phyloP scores from a whole-genome alignment of 1,284 basidiomycete species.

The Ustilago shanxiensis region DNA sequence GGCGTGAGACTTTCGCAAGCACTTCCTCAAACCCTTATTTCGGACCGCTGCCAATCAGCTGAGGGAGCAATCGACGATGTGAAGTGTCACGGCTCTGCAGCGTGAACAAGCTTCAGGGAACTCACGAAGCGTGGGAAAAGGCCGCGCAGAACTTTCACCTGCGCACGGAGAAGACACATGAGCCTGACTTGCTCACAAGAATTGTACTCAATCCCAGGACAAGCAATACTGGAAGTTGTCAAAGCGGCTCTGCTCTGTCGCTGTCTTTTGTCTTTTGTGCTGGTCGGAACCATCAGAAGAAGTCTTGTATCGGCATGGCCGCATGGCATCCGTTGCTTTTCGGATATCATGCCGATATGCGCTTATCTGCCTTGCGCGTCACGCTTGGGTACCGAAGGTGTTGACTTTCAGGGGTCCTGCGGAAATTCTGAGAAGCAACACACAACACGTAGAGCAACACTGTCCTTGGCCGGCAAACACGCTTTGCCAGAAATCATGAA shows the following conservation, averaged over 20 bases:
- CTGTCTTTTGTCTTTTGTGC: too few species aligned
- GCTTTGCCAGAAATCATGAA: constrained; percentile 8
- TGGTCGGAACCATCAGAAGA: background rate
- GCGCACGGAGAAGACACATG: background rate
- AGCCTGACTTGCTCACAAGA: background rate
- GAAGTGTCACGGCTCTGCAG: background rate
- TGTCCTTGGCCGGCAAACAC: constrained; percentile 9
- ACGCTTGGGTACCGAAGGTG: background rate
- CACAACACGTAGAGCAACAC: constrained; percentile 1
- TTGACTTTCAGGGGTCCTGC: constrained; percentile 4
- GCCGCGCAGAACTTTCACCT: too few species aligned
- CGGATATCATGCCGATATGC: constrained; percentile 18
- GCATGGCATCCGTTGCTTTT: background rate
- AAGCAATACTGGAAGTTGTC: background rate
- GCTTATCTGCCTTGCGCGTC: constrained; percentile 11
- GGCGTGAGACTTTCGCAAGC: background rate
- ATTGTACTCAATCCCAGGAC: background rate
- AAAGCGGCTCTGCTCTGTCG: background rate
- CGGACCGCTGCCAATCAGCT: background rate
- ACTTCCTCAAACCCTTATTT: background rate
- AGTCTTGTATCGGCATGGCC: background rate
- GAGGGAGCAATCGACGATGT: background rate
- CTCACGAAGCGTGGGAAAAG: background rate
- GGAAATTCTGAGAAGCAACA: too few species aligned
- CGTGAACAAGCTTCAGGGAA: background rate